Evolutionary conservation across 2,329 filamentous ascomycete species (phyloP).

Genomic region (Neurospora sp.): DNA sequence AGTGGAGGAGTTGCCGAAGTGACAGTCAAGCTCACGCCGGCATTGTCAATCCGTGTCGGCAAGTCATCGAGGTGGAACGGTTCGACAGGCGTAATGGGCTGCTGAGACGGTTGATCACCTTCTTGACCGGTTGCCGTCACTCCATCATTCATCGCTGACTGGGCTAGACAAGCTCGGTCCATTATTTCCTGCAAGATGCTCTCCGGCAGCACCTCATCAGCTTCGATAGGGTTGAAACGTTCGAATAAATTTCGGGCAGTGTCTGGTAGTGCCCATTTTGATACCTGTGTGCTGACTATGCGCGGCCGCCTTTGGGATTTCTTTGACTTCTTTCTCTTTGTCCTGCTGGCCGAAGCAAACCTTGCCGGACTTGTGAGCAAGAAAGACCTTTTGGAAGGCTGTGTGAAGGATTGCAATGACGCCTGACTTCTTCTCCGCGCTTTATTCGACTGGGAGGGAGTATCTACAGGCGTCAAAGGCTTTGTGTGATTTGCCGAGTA

Average conservation of each 20-base stretch:
- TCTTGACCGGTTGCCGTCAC: constrained; percentile 15
- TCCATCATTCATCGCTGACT: constrained; percentile 9
- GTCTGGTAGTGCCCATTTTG: constrained; percentile 44
- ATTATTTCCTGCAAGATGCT: constrained; percentile 37
- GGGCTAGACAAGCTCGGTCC: constrained; percentile 27
- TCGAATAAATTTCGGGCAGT: constrained; percentile 49
- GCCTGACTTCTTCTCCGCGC: constrained; percentile 17
- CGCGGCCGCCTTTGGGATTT: constrained; percentile 22
- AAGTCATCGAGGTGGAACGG: constrained; percentile 41
- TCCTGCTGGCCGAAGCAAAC: constrained; percentile 23
- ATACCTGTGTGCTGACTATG: constrained; percentile 21
- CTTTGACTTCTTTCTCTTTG: constrained; percentile 32
- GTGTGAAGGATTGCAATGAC: constrained; percentile 16
- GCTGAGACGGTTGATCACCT: constrained; percentile 19
- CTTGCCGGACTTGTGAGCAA: constrained; percentile 16
- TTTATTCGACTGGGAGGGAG: constrained; percentile 10
- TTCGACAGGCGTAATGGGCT: constrained; percentile 32
- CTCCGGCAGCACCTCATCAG: constrained; percentile 49
- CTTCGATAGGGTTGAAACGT: constrained; percentile 45
- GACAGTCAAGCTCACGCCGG: constrained; percentile 23
- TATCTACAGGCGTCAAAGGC: constrained; percentile 2
- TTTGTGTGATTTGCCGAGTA: constrained; percentile 7
- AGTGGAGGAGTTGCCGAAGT: constrained; percentile 15
- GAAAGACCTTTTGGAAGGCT: constrained; percentile 15
- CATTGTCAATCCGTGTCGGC: constrained; percentile 30